Evolutionary conservation across 2,329 filamentous ascomycete species (phyloP), one percentile per base, ranked within the genome.

Genomic region (Chaetomiaceae sp.): DNA sequence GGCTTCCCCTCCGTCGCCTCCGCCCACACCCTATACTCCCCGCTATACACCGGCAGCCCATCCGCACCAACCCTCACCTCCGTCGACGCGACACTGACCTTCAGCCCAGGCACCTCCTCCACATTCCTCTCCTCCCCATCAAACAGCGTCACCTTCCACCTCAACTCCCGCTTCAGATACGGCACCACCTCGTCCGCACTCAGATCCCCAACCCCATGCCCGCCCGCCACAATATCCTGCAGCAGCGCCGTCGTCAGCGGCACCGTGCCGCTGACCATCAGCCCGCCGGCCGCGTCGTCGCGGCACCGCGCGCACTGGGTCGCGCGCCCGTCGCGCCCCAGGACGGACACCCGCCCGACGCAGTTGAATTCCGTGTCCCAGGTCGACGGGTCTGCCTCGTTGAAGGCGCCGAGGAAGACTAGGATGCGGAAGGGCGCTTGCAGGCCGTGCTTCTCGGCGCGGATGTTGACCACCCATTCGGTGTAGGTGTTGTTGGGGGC

Each of bases 401-500:
- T 36, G 34, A 56, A 49, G 42, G 68, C 60, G 29, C 63, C 60
- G 4, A 82, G 62, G 65, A 83, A 83, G 50, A 81, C 62, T 56
- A 76, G 74, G 17, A 83, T 65, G 27, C 69, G 70, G 61, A 77
- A 80, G 6, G 76, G 71, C 3, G 68, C 69, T 18, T 68, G 64
- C 2, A 75, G 60, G 4, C 71, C 70, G 47, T 69, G 66, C 53
- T 75, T 78, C 42, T 68, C 58, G 3, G 75, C 70, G n/a, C 67
- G 64, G 49, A 83, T 68, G 56, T 76, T 78, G 55, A 74, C 71
- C 11, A 75, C 65, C 67, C 78, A 83, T 48, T 82, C 65, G 24
- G 60, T 62, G 53, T 69, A 64, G 24, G 59, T 60, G 48, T 60
- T 62, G 45, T 63, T 49, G 8, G 58, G 55, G 10, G 54, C 53